Base-by-base conservation (phyloP, 2,329 filamentous ascomycete genomes). In the Botrytis elliptica region DNA sequence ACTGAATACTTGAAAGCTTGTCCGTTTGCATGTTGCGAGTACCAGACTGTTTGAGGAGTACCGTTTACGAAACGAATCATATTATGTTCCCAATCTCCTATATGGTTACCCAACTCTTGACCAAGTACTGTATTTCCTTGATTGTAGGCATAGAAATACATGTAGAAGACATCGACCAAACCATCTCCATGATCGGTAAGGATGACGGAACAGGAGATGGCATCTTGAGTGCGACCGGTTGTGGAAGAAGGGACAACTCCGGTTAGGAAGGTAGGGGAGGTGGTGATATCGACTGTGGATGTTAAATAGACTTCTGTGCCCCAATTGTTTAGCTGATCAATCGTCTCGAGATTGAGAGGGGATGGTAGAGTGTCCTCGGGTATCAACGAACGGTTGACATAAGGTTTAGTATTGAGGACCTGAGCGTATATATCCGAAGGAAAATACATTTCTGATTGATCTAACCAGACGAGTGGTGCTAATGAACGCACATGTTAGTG, bases 61-160 rank as follows among this genome's bases (percentile, higher is more conserved):
- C 87, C 87, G 71, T 90, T 83, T 25, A 83, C 70, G 80, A 92
- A 92, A 18, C 90, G 88, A 46, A 92, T 84, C 88, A 91, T 90
- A 72, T 87, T 89, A 80, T 91, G 89, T 79, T 91, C 89, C 89
- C 88, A 90, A 78, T 90, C 89, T 14, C 90, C 90, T 44, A 92
- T 86, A 79, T 92, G 90, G 79, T 82, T 77, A 4, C 80, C 80
- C 4, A 82, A 74, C 64, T 81, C 80, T n/a, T 77, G 75, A 33
- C 73, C 75, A 4, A 81, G 70, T 2, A 82, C 79, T 1, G 73
- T 80, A 63, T 80, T 81, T 38, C 80, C 80, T 71, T 77, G 78
- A 29, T 82, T 80, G 60, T 79, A 82, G 44, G 80, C 79, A 70
- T 82, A 82, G 73, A 82, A 82, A 73, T 82, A 81, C 79, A 81